phyloP scores from a whole-genome alignment of 2,329 filamentous ascomycete species.

The Cadophora sp. region DNA sequence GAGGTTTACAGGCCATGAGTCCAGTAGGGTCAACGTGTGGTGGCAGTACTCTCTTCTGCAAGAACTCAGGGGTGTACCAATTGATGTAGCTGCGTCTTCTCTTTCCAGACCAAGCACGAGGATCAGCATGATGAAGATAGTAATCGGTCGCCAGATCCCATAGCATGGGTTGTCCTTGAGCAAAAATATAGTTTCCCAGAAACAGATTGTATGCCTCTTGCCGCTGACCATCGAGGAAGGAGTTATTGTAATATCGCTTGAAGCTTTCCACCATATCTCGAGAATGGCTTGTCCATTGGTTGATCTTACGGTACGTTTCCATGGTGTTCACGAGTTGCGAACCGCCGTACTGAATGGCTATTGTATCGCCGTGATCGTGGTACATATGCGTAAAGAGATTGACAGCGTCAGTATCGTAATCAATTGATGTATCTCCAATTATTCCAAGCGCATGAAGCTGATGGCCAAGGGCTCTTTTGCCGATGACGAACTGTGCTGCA shows the following conservation, averaged over 20 bases:
- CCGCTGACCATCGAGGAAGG: conserved; percentile 94
- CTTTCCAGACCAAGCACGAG: conserved; percentile 72
- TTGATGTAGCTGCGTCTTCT: conserved; percentile 77
- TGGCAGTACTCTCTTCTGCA: conserved; percentile 61
- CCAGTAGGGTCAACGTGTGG: conserved; percentile 32
- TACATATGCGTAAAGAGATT: conserved; percentile 99
- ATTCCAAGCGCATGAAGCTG: conserved; percentile 93
- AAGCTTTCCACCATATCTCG: conserved; percentile 99
- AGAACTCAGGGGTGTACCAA: conserved; percentile 81
- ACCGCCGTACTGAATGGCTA: conserved; percentile 96
- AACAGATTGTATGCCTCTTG: conserved; percentile 99
- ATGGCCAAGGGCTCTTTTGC: conserved; percentile 89
- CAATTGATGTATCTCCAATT: conserved; percentile 76
- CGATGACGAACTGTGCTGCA: conserved; percentile 96
- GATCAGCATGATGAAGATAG: conserved; percentile 90
- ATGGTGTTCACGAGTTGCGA: conserved; percentile 99
- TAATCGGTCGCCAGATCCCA: conserved; percentile 97
- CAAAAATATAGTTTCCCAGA: conserved; percentile 92
- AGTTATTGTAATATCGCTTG: conserved; percentile 99
- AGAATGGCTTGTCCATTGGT: conserved; percentile 97
- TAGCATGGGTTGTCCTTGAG: conserved; percentile 88
- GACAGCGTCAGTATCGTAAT: conserved; percentile 94
- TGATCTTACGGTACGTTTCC: conserved; percentile 98
- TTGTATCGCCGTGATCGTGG: conserved; percentile 96
- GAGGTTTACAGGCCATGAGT: conserved; percentile 33